Percentiles rank a stretch among this genome's conserved stretches.
These are phyloP conservation scores for Penicillium pulvis DNA, from an alignment of 495 filamentous ascomycete genomes.

Conservation along the genomic window DNA sequence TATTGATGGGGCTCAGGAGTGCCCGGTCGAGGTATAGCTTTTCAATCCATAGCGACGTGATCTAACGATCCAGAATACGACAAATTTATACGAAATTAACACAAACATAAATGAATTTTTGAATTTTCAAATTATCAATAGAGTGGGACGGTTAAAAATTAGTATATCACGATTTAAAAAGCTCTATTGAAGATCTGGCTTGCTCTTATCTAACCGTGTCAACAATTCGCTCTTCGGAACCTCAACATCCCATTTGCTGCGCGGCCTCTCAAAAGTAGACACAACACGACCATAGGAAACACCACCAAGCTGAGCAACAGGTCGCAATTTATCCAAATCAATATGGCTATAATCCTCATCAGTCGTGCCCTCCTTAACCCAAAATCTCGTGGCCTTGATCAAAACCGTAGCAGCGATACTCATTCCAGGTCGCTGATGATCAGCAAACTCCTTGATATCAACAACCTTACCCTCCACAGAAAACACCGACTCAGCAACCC, in stretches of 20 bases:
- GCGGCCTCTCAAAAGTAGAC: conserved; percentile 67
- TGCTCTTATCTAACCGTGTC: conserved; percentile 40
- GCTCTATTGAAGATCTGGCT: not conserved
- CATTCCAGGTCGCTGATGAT: conserved; percentile 61
- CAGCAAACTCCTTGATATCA: conserved; percentile 70
- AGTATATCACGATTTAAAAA: no score
- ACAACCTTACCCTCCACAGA: conserved; percentile 75
- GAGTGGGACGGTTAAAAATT: no score
- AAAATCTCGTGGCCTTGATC: conserved; percentile 80
- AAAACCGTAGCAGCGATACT: conserved; percentile 69
- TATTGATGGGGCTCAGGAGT: not conserved
- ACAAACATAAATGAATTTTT: not conserved
- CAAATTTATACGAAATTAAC: not conserved
- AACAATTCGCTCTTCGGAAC: conserved; percentile 47
- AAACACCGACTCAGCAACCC: conserved; percentile 79
- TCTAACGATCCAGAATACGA: not conserved
- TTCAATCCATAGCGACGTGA: not conserved
- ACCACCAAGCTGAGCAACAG: conserved; percentile 74
- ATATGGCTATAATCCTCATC: conserved; percentile 71
- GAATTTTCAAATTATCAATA: no score
- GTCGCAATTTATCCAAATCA: conserved; percentile 67
- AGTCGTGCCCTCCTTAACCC: conserved; percentile 79
- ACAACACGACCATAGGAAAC: conserved; percentile 70
- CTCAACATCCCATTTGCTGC: conserved; percentile 63
- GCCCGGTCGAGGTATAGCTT: not conserved